Evolutionary conservation across 768 basidiomycete species (phyloP).

Genomic region (Megacollybia marginata): DNA sequence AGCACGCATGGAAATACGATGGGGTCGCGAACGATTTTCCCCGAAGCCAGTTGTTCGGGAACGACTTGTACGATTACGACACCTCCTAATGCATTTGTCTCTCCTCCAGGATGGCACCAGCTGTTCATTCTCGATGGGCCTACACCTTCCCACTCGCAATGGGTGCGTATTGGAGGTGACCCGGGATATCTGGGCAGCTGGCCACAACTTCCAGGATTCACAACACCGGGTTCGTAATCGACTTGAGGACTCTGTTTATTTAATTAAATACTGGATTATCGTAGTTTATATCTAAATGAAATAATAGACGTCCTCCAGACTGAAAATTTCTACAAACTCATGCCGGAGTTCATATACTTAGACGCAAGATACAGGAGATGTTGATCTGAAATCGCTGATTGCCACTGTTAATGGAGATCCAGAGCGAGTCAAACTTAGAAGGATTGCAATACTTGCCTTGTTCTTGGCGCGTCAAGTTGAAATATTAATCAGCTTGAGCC

Average conservation of each 20-base stretch:
- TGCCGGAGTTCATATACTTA: too few species aligned
- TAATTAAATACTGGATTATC: not conserved
- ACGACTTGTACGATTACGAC: conserved; percentile 51
- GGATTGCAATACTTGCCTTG: too few species aligned
- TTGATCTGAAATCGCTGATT: too few species aligned
- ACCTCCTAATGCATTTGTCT: conserved; percentile 41
- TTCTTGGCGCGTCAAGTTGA: too few species aligned
- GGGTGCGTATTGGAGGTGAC: conserved; percentile 50
- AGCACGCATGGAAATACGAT: conserved; percentile 50
- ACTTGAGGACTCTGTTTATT: not conserved
- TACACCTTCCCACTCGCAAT: conserved; percentile 43
- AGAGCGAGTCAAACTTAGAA: too few species aligned
- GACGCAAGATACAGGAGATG: too few species aligned
- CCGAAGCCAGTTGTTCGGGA: conserved; percentile 42
- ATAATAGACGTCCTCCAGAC: too few species aligned
- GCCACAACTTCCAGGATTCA: conserved; percentile 20
- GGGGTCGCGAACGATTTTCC: conserved; percentile 42
- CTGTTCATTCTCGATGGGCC: conserved; percentile 51
- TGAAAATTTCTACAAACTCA: too few species aligned
- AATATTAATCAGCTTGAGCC: too few species aligned
- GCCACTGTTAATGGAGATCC: too few species aligned
- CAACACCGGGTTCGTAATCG: conserved; percentile 6
- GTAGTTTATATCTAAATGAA: not conserved
- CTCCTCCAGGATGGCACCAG: conserved; percentile 50
- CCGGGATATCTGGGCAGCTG: conserved; percentile 44